A percentile compares a stretch with the other conserved stretches of the same genome.
Evolutionary conservation across 352 stramenopile genomes (phyloP).

Genomic region (Aphanomyces astaci): DNA sequence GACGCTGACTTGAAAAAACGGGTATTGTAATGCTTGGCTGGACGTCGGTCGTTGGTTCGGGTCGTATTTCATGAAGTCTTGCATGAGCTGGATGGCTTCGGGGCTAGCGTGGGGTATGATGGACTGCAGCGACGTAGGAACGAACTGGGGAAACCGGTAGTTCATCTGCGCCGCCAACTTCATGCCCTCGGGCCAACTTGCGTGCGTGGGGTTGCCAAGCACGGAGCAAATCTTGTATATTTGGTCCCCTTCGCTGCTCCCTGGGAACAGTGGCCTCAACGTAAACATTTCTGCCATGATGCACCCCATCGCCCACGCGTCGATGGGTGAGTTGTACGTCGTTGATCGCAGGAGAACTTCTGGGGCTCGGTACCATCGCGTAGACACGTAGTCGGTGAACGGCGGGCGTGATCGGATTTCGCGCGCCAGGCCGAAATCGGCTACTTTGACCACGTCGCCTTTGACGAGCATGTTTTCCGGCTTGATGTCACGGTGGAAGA

Average conservation of each 20-base stretch:
- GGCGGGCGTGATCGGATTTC: conserved; percentile 86
- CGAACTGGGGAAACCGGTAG: conserved; percentile 93
- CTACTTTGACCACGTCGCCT: conserved; percentile 94
- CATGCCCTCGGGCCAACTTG: conserved; percentile 91
- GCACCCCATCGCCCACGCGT: conserved; percentile 96
- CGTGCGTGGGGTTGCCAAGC: conserved; percentile 86
- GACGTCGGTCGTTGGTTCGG: conserved; percentile 89
- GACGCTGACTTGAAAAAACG: conserved; percentile 89
- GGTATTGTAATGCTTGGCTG: conserved; percentile 90
- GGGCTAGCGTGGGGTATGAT: conserved; percentile 87
- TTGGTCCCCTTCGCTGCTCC: conserved; percentile 94
- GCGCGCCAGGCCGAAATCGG: conserved; percentile 97
- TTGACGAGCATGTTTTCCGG: conserved; percentile 97
- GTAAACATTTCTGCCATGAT: conserved; percentile 98
- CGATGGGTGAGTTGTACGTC: conserved; percentile 96
- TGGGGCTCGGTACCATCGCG: conserved; percentile 96
- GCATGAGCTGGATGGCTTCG: conserved; percentile 89
- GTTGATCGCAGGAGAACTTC: conserved; percentile 93
- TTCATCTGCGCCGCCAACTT: conserved; percentile 94
- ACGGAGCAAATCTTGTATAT: conserved; percentile 97
- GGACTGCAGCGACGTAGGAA: conserved; percentile 77
- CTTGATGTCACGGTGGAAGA: conserved; percentile 99
- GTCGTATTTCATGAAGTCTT: conserved; percentile 89
- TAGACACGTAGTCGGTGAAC: conserved; percentile 98
- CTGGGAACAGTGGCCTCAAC: conserved; percentile 95